These are phyloP conservation scores for Medicago ruthenica DNA, from an alignment of 306 rosid genomes.

Conservation along the genomic window DNA sequence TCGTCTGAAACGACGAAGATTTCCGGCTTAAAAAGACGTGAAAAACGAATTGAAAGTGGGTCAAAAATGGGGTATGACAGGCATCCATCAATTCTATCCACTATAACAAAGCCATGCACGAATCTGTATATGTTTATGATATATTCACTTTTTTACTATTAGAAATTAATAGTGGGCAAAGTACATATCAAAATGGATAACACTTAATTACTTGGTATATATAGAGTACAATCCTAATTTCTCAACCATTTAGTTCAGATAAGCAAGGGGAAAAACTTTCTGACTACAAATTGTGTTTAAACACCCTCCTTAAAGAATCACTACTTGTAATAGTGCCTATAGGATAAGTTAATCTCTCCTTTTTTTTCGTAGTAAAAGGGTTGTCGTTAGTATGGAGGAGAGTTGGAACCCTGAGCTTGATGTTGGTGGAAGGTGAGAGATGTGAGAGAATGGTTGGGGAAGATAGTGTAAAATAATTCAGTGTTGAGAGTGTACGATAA, in stretches of 20 bases:
- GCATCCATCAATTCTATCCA: conserved; percentile 21
- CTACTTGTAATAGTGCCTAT: conserved; percentile 55
- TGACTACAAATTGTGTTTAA: conserved; percentile 65
- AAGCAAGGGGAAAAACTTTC: conserved; percentile 60
- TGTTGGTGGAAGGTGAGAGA: too few relatives aligned
- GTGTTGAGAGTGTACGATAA: too few relatives aligned
- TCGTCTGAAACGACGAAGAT: too few relatives aligned
- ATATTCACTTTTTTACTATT: conserved; percentile 28
- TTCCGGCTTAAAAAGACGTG: too few relatives aligned
- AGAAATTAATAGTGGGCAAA: conserved; percentile 21
- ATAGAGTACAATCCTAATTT: conserved; percentile 47
- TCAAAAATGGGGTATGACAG: too few relatives aligned
- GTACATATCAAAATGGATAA: conserved; percentile 32
- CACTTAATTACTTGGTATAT: conserved; percentile 43
- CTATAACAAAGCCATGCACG: neutral
- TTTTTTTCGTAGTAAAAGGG: too few relatives aligned
- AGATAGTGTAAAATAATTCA: too few relatives aligned
- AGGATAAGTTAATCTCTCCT: conserved; percentile 42
- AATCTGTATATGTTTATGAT: conserved; percentile 6
- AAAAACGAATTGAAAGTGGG: too few relatives aligned
- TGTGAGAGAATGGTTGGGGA: too few relatives aligned
- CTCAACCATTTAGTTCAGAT: conserved; percentile 57
- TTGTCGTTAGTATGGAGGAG: too few relatives aligned
- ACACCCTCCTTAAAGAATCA: conserved; percentile 49
- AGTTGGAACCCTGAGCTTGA: too few relatives aligned